phyloP scores from a whole-genome alignment of 768 basidiomycete species.

The Panus rudis region DNA sequence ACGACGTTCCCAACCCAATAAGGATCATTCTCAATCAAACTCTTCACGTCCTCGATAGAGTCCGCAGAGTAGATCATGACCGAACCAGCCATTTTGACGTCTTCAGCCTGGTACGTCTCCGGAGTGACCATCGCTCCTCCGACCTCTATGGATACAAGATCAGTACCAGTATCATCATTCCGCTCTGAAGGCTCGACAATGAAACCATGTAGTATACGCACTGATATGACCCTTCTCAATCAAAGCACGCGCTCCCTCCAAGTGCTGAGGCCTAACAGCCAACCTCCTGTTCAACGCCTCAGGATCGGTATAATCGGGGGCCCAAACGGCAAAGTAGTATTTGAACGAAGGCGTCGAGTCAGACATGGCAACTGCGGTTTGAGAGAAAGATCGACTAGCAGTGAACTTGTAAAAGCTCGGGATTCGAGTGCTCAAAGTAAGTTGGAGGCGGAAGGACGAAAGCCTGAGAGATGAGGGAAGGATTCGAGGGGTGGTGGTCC shows the following conservation, averaged over 20 bases:
- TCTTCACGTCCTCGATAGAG: slow-evolving; percentile 7
- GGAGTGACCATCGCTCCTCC: slow-evolving; percentile 16
- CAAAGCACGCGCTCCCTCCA: slow-evolving; percentile 35
- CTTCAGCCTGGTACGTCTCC: slow-evolving; percentile 11
- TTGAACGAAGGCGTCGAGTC: background rate
- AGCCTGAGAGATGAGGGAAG: no score
- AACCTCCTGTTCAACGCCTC: slow-evolving; percentile 52
- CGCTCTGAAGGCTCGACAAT: no score
- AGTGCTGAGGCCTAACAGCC: slow-evolving; percentile 46
- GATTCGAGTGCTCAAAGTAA: no score
- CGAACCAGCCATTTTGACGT: slow-evolving; percentile 10
- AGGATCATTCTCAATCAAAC: slow-evolving; percentile 8
- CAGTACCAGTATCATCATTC: no score
- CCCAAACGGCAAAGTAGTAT: slow-evolving; percentile 50
- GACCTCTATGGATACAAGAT: slow-evolving; percentile 10
- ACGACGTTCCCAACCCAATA: slow-evolving; percentile 11
- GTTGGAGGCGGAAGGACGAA: no score
- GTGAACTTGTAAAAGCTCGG: no score
- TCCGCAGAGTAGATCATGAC: slow-evolving; percentile 10
- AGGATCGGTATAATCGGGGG: slow-evolving; percentile 57
- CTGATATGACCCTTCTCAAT: slow-evolving; percentile 43
- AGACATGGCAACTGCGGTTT: no score
- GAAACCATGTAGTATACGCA: slow-evolving; percentile 33
- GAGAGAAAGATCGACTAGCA: no score
- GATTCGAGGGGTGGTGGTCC: no score